Conservation (phyloP, 1,139 yeast genomes). For the Blastobotrys capitulatus region DNA sequence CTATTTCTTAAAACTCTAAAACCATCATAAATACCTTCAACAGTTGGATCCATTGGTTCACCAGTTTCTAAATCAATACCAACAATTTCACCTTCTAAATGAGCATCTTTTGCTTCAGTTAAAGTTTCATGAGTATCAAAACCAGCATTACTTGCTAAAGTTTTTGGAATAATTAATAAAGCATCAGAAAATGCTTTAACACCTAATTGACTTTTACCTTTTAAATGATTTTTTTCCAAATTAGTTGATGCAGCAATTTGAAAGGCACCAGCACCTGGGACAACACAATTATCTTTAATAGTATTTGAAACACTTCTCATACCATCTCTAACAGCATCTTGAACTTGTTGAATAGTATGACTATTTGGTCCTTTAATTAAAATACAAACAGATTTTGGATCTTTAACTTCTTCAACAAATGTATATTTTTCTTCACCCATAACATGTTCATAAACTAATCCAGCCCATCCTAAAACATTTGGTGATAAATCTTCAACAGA, state of each 20-base stretch:
- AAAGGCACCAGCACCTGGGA: conserved; percentile 98
- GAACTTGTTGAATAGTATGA: conserved; percentile 83
- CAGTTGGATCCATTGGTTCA: conserved; percentile 91
- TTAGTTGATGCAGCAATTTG: conserved; percentile 77
- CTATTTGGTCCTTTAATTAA: conserved; percentile 90
- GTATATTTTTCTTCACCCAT: conserved; percentile 98
- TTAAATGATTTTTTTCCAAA: conserved; percentile 47
- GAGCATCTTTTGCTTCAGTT: conserved; percentile 85
- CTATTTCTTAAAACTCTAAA: conserved; percentile 92
- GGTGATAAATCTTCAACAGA: conserved; percentile 93
- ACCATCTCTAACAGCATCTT: conserved; percentile 97
- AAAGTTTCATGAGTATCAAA: conserved; percentile 88
- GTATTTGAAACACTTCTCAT: conserved; percentile 92
- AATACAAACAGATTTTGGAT: conserved; percentile 88
- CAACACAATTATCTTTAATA: conserved; percentile 72
- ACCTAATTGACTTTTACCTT: conserved; percentile 88
- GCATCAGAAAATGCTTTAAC: conserved; percentile 93
- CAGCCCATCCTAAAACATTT: conserved; percentile 81
- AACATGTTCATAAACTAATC: conserved; percentile 84
- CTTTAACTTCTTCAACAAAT: conserved; percentile 84
- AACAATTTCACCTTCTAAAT: conserved; percentile 72
- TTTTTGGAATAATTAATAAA: conserved; percentile 83
- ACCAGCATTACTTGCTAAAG: conserved; percentile 89
- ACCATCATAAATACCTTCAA: conserved; percentile 96
- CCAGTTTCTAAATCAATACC: conserved; percentile 91